These are phyloP conservation scores for Barbatosphaeria neglecta DNA, from an alignment of 495 filamentous ascomycete species.

Conservation along the genomic window DNA sequence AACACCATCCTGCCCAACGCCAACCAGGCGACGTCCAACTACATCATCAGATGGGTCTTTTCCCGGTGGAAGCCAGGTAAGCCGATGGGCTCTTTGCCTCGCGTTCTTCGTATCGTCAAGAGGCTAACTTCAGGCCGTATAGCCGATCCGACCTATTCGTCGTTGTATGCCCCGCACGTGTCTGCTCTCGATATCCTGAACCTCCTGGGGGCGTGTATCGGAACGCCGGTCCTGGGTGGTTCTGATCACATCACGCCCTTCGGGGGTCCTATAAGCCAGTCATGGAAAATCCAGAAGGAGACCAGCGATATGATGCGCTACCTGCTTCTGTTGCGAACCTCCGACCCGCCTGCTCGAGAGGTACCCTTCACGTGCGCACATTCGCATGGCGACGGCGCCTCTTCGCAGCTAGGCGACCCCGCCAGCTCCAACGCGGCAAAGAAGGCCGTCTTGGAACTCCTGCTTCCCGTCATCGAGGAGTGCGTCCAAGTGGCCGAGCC, in stretches of 20 bases:
- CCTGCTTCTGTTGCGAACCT: conserved; percentile 24
- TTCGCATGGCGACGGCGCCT: background rate
- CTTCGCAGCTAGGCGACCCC: conserved; percentile 14
- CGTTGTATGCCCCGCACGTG: conserved; percentile 27
- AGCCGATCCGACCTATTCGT: conserved; percentile 29
- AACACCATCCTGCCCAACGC: conserved; percentile 52
- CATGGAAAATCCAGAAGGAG: conserved; percentile 16
- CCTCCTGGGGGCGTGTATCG: conserved; percentile 34
- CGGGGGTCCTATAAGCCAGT: conserved; percentile 24
- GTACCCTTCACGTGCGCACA: background rate
- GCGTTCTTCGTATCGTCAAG: background rate
- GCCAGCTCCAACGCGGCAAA: conserved; percentile 28
- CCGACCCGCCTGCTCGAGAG: background rate
- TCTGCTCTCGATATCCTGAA: conserved; percentile 29
- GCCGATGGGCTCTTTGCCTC: conserved; percentile 7
- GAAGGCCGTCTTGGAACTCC: conserved; percentile 36
- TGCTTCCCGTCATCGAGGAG: conserved; percentile 35
- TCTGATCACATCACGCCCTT: conserved; percentile 17
- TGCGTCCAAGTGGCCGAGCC: conserved; percentile 22
- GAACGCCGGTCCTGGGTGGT: conserved; percentile 13
- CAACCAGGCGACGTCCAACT: conserved; percentile 50
- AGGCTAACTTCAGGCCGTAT: background rate
- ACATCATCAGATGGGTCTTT: conserved; percentile 69
- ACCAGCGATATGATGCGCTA: conserved; percentile 21
- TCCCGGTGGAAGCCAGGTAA: conserved; percentile 67